Percentiles rank a stretch among this genome's conserved stretches.
Conservation (phyloP, 2,329 filamentous ascomycete genomes). For the Neonectria neomacrospora region DNA sequence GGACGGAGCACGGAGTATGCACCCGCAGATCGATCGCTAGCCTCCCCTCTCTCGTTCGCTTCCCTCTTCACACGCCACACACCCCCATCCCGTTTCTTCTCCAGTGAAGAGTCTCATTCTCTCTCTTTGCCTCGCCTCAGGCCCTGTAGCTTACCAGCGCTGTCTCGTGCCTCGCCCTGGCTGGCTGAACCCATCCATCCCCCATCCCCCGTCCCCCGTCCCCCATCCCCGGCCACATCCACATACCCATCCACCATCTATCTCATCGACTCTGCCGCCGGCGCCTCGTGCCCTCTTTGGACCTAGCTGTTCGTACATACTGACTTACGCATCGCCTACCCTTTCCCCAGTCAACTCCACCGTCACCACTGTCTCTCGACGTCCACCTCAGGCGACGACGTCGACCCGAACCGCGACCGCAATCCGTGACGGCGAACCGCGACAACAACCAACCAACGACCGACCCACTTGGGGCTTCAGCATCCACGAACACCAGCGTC, state of each 20-base stretch:
- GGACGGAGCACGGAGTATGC: conserved; percentile 7
- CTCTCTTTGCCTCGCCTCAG: conserved; percentile 24
- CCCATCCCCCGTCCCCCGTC: conserved; percentile 34
- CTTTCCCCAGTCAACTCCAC: conserved; percentile 8
- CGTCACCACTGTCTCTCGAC: conserved; percentile 9
- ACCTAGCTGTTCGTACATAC: conserved; percentile 5
- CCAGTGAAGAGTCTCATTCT: background rate
- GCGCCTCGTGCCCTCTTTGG: conserved; percentile 27
- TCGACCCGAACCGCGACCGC: conserved; percentile 3
- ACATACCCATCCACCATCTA: conserved; percentile 25
- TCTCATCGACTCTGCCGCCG: conserved; percentile 25
- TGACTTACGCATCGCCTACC: conserved; percentile 1
- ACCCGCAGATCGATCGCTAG: conserved; percentile 15
- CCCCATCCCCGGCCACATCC: conserved; percentile 24
- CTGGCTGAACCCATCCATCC: conserved; percentile 30
- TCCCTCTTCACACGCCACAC: conserved; percentile 4
- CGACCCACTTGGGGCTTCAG: conserved; percentile 25
- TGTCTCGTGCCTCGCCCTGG: conserved; percentile 42
- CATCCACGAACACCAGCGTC: conserved; percentile 20
- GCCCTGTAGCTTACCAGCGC: conserved; percentile 29
- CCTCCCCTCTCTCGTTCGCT: conserved; percentile 4
- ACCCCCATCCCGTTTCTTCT: conserved; percentile 2
- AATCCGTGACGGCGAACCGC: conserved; percentile 10
- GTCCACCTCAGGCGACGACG: conserved; percentile 21
- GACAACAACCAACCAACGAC: conserved; percentile 23